Percentiles rank a stretch among this genome's conserved stretches.
These are phyloP conservation scores for Annulohypoxylon nitens DNA, from an alignment of 495 filamentous ascomycete species.

Conservation along the genomic window DNA sequence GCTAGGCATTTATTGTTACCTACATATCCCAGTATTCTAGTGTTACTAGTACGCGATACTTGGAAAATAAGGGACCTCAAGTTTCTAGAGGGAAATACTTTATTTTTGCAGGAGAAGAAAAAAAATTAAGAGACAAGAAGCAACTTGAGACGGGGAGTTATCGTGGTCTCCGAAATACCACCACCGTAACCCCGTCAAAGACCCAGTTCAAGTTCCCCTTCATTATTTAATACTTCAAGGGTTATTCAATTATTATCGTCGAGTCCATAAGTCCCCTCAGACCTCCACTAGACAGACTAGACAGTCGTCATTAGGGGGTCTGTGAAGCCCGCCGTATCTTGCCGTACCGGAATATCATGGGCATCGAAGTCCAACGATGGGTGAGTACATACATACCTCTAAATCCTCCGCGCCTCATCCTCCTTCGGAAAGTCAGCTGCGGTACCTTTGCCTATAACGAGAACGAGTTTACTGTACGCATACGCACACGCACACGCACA, in stretches of 20 bases:
- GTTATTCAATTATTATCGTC: conserved; percentile 19
- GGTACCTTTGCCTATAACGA: conserved; percentile 15
- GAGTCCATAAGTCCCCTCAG: conserved; percentile 4
- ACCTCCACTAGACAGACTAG: conserved; percentile 5
- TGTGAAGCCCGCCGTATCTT: conserved; percentile 30
- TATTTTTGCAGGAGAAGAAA: conserved; percentile 27
- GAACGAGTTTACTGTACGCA: conserved; percentile 7
- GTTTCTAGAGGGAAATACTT: conserved; percentile 26
- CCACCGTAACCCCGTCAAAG: conserved; percentile 21
- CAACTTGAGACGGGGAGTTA: conserved; percentile 17
- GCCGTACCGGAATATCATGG: conserved; percentile 46
- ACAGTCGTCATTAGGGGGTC: conserved; percentile 30
- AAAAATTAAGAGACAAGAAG: conserved; percentile 14
- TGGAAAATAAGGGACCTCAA: conserved; percentile 37
- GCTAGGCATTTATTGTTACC: neutral
- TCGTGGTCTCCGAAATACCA: conserved; percentile 29
- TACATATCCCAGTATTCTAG: neutral
- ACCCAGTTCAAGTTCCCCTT: conserved; percentile 2
- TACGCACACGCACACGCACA: too few species aligned
- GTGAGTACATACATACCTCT: conserved; percentile 36
- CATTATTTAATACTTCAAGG: neutral
- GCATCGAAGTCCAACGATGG: conserved; percentile 50
- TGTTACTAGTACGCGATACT: conserved; percentile 11
- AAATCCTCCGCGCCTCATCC: conserved; percentile 18
- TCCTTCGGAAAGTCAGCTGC: conserved; percentile 4